Percentiles rank a stretch among this genome's conserved stretches.
These are phyloP conservation scores for Schoenoplectus tabernaemontani DNA, from an alignment of 202 grass and related monocot genomes.

Conservation along the genomic window DNA sequence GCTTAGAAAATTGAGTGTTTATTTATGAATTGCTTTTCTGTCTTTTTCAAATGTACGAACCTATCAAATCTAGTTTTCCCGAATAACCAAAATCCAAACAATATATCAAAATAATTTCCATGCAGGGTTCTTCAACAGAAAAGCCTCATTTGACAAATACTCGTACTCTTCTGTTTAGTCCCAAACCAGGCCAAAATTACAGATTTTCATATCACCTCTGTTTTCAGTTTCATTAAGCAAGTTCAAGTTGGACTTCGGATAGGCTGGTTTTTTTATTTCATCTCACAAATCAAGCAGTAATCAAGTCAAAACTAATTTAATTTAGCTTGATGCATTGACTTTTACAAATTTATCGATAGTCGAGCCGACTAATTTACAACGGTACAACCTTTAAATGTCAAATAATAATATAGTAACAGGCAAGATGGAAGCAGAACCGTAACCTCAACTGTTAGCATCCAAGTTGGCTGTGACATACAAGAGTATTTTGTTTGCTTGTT, in stretches of 20 bases:
- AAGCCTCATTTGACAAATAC: no score
- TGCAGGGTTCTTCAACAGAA: no score
- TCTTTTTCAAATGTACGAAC: background rate
- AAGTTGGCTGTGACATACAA: conserved; percentile 29
- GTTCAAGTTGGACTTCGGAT: background rate
- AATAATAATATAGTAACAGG: conserved; percentile 16
- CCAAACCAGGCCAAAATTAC: no score
- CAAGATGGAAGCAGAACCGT: conserved; percentile 16
- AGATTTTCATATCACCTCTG: no score
- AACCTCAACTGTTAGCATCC: conserved; percentile 37
- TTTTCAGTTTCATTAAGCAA: background rate
- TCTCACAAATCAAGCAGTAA: background rate
- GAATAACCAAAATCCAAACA: no score
- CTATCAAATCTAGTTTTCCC: background rate
- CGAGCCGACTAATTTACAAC: background rate
- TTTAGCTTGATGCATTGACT: background rate
- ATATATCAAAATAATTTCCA: background rate
- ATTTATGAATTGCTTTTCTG: background rate
- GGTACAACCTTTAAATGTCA: background rate
- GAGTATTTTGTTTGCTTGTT: no score
- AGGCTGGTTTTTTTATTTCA: background rate
- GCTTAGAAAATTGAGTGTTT: background rate
- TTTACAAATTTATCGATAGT: background rate
- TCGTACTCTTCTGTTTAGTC: no score
- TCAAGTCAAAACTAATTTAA: background rate